These are phyloP conservation scores for Protomyces lactucae-debilis DNA, from an alignment of 1,139 yeast genomes.

Conservation along the genomic window DNA sequence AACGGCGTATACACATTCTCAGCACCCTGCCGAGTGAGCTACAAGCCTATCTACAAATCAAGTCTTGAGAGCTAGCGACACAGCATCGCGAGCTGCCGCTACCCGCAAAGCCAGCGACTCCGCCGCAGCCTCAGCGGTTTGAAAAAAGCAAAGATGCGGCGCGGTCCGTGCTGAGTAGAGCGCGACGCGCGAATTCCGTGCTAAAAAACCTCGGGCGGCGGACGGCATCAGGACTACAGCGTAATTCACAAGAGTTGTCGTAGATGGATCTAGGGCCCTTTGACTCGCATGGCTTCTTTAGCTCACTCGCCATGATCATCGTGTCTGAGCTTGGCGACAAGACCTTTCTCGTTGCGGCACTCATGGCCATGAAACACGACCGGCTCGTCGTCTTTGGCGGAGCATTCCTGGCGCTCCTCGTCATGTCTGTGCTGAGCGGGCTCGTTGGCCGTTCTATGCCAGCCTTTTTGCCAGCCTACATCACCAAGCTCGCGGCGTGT, in stretches of 20 bases:
- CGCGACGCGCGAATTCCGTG: background rate
- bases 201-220: background rate
- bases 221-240: background rate
- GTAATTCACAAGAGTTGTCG: background rate
- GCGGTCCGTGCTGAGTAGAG: background rate
- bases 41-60: background rate
- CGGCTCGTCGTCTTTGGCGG: slow-evolving; percentile 77
- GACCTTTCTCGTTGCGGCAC: slow-evolving; percentile 91
- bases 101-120: background rate
- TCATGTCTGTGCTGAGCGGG: slow-evolving; percentile 91
- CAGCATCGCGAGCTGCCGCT: background rate
- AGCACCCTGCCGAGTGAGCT: background rate
- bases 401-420: slow-evolving; percentile 76
- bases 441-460: slow-evolving; percentile 90
- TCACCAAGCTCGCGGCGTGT: slow-evolving; percentile 79
- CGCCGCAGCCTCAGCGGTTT: background rate
- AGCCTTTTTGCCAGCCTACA: slow-evolving; percentile 66
- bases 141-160: background rate
- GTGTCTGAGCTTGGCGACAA: slow-evolving; percentile 96
- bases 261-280: background rate
- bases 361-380: slow-evolving; percentile 95
- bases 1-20: background rate
- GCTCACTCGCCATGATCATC: slow-evolving; percentile 57
- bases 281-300: slow-evolving; percentile 14
- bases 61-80: background rate